phyloP scores from a whole-genome alignment of 352 stramenopile species.

The Globisporangium sylvaticum region DNA sequence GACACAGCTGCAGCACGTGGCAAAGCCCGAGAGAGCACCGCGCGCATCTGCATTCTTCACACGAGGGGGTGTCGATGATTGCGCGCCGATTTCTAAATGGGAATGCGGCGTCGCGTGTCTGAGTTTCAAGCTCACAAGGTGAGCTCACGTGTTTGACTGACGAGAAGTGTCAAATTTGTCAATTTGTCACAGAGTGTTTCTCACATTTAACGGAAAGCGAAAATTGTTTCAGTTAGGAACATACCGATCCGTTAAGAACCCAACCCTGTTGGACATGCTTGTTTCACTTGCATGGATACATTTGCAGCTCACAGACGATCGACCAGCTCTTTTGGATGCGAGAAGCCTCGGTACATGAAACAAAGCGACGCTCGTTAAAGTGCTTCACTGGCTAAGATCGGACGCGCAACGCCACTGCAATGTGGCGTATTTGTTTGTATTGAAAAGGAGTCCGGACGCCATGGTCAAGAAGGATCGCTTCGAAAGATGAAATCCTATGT shows the following conservation, averaged over 20 bases:
- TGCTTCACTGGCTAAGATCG: background rate
- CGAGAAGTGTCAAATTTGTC: too few species aligned
- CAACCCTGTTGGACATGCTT: too few species aligned
- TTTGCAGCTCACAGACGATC: too few species aligned
- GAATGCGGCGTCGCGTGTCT: background rate
- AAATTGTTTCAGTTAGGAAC: too few species aligned
- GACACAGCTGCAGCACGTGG: slow-evolving; percentile 3
- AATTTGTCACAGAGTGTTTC: too few species aligned
- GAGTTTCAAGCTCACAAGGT: background rate
- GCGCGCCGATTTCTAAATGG: background rate
- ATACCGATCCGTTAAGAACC: too few species aligned
- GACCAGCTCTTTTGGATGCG: too few species aligned
- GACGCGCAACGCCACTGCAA: background rate
- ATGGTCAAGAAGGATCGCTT: background rate
- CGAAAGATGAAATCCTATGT: background rate
- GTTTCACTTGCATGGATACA: too few species aligned
- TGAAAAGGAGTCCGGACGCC: background rate
- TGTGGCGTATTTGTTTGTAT: background rate
- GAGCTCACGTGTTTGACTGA: background rate
- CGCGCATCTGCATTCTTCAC: slow-evolving; percentile 11
- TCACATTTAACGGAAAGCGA: too few species aligned
- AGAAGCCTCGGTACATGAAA: too few species aligned
- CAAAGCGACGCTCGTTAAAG: too few species aligned
- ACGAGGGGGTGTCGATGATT: background rate
- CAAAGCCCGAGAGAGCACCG: slow-evolving; percentile 8